Base-by-base conservation (phyloP, 108 stramenopile species). In the Stephanodiscus triporus region DNA sequence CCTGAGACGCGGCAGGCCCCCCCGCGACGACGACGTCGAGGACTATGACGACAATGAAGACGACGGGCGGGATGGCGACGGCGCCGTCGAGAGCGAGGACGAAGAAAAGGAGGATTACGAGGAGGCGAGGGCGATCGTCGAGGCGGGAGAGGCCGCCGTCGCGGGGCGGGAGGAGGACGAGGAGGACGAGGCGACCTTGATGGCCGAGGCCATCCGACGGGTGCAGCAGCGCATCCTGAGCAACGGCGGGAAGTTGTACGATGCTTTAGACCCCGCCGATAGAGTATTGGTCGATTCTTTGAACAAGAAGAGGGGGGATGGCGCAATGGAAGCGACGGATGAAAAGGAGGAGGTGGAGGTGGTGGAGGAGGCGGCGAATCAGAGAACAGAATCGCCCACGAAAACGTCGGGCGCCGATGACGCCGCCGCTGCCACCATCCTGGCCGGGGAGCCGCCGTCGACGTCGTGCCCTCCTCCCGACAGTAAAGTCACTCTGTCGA, bases 171-270 rank as follows among this genome's bases (percentile, higher is more conserved):
- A 54, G 30, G 26, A 37, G 30, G 47, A 51, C 1, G 40, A 62
- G 10, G 27, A 54, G 53, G 70, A 55, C 4, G 70, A 78, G 43
- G 47, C 53, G 27, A 55, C 57, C 9, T 58, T 80, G 34, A 75
- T 75, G 73, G 78, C 78, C 66, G 66, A 72, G 43, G 78, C 78
- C 6, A 73, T 80, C 42, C 72, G 68, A 48, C 58, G 78, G 29
- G 78, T 80, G 20, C 72, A 73, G 58, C 66, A 73, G 32, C 66
- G 78, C 19, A 80, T 80, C 20, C 45, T 45, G 47, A 26, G 38
- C 6, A 65, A 66, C n/a, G 73, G 73, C 26, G 73, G 73, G 57
- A 66, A 58, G 24, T 26, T 75, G 6, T 66, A 75, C 66, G 47
- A 71, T 36, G 48, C 54, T 11, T 23, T 78, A 34, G 51, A 26